phyloP scores from a whole-genome alignment of 169 alveolate species.

The Plasmodium chabaudi region DNA sequence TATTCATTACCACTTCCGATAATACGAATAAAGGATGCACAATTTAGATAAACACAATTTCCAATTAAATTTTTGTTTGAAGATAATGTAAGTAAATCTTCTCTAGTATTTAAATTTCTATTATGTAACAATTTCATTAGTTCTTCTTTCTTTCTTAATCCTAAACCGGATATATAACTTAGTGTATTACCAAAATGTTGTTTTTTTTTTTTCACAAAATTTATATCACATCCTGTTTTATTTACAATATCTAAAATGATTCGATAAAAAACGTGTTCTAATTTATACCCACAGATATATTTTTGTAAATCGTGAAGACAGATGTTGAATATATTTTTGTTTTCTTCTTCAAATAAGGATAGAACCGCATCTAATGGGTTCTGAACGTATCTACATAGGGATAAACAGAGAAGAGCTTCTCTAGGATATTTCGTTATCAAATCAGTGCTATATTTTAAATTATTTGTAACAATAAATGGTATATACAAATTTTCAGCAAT shows the following conservation, averaged over 20 bases:
- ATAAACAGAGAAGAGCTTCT: conserved; percentile 61
- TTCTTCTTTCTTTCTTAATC: conserved; percentile 64
- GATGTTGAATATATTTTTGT: conserved; percentile 80
- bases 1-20: conserved; percentile 37
- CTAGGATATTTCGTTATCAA: conserved; percentile 47
- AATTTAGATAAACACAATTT: conserved; percentile 78
- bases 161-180: conserved; percentile 57
- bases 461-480: conserved; percentile 52
- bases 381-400: conserved; percentile 79
- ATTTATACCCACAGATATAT: conserved; percentile 77
- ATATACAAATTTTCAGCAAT: conserved; percentile 53
- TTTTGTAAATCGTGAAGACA: conserved; percentile 85
- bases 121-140: conserved; percentile 52
- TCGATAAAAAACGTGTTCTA: conserved; percentile 25
- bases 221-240: conserved; percentile 67
- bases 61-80: conserved; percentile 75
- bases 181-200: conserved; percentile 40
- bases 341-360: conserved; percentile 81
- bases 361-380: conserved; percentile 81
- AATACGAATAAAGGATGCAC: conserved; percentile 82
- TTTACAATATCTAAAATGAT: conserved; percentile 63
- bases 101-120: conserved; percentile 48
- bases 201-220: conserved; percentile 60
- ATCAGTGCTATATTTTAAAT: conserved; percentile 38
- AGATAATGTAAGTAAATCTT: conserved; percentile 42